Base-by-base conservation (phyloP, 805 yeast genomes). In the Ogataea trehaloabstinens region DNA sequence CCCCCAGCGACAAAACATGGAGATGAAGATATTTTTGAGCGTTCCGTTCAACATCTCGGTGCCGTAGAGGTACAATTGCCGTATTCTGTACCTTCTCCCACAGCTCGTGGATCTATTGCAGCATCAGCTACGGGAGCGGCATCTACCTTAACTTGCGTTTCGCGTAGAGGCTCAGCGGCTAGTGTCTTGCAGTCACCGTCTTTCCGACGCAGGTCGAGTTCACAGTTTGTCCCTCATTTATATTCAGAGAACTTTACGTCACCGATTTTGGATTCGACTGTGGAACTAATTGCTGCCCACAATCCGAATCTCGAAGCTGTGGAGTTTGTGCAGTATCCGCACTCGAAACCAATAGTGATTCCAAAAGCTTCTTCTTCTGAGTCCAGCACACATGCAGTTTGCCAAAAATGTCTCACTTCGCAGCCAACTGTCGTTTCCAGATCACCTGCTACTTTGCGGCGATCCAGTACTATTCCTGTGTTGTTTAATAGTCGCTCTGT, bases 251-350 rank as follows among this genome's bases (percentile, higher is more conserved):
- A 88, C 60, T 76, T 63, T 49, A 85, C 87, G 16, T 85, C 95
- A 2, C 90, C 96, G 0, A 86, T 86, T 5, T 67, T 87, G 49
- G 95, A 86, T 52, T 87, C 95, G 6, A 76, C 93, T 4, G 73
- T 80, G 15, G 77, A 82, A 43, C 67, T 85, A 25, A 70, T 80
- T 30, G 74, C 80, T 11, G 80, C 79, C 51, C 53, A 64, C 8
- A 63, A 68, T 31, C 68, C 83, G 4, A 76, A 82, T 51, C 71
- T 88, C 43, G 82, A 84, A 48, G 72, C 75, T 38, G 79, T 85
- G 11, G 90, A 85, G 43, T 76, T 87, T 62, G 78, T 86, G 16
- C 54, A 61, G 34, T 51, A 55, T n/a, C 61, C 64, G 13, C 58
- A 51, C 37, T 34, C 45, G 29, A 32, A 40, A 24, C 36, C 37